Evolutionary conservation across 2,329 filamentous ascomycete species (phyloP), one percentile per base, ranked within the genome.

Genomic region (Helotiales sp.): DNA sequence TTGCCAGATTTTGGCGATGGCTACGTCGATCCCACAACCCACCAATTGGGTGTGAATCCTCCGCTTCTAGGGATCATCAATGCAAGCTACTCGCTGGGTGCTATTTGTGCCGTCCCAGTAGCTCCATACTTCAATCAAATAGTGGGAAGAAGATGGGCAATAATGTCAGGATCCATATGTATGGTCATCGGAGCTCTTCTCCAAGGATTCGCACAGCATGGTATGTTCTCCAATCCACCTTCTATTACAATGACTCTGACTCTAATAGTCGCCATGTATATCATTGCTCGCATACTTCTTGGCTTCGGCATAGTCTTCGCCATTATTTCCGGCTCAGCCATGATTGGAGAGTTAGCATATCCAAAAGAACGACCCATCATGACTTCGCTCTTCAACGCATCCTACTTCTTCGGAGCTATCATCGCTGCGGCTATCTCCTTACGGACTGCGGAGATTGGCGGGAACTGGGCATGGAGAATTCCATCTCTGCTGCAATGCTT

Each of bases 171-270:
- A 0, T 84, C 81, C 13, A 53, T 74, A 0, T 74, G 84, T 58
- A 84, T 84, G 77, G 72, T 81, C 34, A 63, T 78, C 15, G 83
- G 83, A 9, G 79, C 81, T 7, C 62, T 84, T 5, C 71, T 86
- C 40, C 83, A 85, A 63, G 81, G 81, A 2, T 77, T 7, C 75
- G 69, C 63, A 30, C 24, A 46, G 7, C 24, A 63, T 31, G 42
- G 63, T 62, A 52, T 29, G 31, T 29, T 12, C 13, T 49, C 15
- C 22, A 3, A 3, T 27, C 22, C n/a, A 15, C 5, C 19, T 15
- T 6, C 7, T 27, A 52, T 25, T 15, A 27, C 3, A 27, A 22
- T 15, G 12, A 24, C 15, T 27, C 22, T 15, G 15, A 44, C 12
- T 15, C 68, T 67, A 3, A 65, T 72, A 4, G 70, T 55, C 49